phyloP scores from a whole-genome alignment of 2,329 filamentous ascomycete species.

The Neonectria magnoliae region DNA sequence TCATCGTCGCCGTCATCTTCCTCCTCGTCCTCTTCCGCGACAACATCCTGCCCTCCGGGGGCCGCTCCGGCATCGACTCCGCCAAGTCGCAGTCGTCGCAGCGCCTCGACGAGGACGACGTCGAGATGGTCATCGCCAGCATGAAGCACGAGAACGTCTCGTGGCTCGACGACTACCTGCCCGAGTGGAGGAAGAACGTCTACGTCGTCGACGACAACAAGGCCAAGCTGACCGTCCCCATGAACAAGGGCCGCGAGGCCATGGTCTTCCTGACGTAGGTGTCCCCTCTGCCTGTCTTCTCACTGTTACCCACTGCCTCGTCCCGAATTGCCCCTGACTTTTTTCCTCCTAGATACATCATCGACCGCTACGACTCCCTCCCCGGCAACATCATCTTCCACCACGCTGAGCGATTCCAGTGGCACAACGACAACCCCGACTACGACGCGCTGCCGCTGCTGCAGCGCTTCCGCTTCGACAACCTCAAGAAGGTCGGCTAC shows the following conservation, averaged over 20 bases:
- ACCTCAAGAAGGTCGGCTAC: slow-evolving; percentile 65
- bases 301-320: too few relatives aligned
- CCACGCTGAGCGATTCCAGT: slow-evolving; percentile 59
- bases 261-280: slow-evolving; percentile 62
- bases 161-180: slow-evolving; percentile 55
- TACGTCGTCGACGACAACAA: slow-evolving; percentile 63
- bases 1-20: slow-evolving; percentile 38
- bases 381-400: slow-evolving; percentile 58
- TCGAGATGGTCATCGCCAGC: slow-evolving; percentile 48
- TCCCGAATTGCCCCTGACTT: background rate
- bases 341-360: slow-evolving; percentile 52
- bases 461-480: slow-evolving; percentile 57
- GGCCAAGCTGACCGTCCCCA: slow-evolving; percentile 58
- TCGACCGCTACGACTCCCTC: slow-evolving; percentile 59
- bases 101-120: slow-evolving; percentile 40
- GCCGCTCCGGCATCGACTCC: slow-evolving; percentile 21
- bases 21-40: slow-evolving; percentile 41
- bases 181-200: slow-evolving; percentile 61
- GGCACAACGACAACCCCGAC: slow-evolving; percentile 64
- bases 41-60: slow-evolving; percentile 32
- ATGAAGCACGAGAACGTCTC: slow-evolving; percentile 47
- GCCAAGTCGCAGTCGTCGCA: slow-evolving; percentile 27
- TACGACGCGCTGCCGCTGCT: slow-evolving; percentile 65
- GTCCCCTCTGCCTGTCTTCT: background rate
- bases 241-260: slow-evolving; percentile 62